phyloP scores from a whole-genome alignment of 257 asterid species.

The Nemophila menziesii region DNA sequence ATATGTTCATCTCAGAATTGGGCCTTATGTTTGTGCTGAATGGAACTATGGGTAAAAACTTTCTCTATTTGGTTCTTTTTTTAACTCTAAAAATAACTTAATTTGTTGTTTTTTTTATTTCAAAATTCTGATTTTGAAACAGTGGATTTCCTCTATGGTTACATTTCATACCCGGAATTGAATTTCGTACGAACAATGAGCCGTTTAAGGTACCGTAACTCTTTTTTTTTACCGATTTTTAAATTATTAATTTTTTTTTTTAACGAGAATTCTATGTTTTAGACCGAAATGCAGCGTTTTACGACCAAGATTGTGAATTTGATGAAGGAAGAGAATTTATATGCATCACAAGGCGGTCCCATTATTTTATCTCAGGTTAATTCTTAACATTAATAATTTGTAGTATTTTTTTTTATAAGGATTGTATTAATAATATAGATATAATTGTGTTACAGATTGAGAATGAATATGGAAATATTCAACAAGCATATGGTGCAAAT shows the following conservation, averaged over 20 bases:
- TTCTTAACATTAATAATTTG: background rate
- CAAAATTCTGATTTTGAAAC: constrained; percentile 13
- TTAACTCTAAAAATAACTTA: background rate
- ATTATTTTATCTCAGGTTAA: constrained; percentile 79
- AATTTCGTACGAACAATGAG: constrained; percentile 64
- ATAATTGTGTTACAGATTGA: constrained; percentile 41
- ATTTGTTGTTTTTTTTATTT: background rate
- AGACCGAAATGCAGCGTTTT: constrained; percentile 88
- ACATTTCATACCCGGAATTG: constrained; percentile 74
- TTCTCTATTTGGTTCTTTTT: background rate
- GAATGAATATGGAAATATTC: constrained; percentile 81
- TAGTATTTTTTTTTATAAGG: no score
- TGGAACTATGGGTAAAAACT: constrained; percentile 75
- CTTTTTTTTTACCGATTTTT: background rate
- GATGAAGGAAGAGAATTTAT: constrained; percentile 73
- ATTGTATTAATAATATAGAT: background rate
- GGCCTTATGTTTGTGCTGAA: constrained; percentile 88
- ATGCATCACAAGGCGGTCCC: constrained; percentile 91
- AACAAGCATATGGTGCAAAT: constrained; percentile 34
- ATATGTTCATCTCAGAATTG: constrained; percentile 57
- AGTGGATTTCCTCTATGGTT: constrained; percentile 96
- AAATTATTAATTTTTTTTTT: no score
- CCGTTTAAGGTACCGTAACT: constrained; percentile 51
- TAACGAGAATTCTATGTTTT: constrained; percentile 8
- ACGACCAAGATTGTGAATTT: constrained; percentile 73